A percentile compares a stretch with the other conserved stretches of the same genome.
phyloP scores from a whole-genome alignment of 139 green algal species.

The Astrephomene gubernaculifera region DNA sequence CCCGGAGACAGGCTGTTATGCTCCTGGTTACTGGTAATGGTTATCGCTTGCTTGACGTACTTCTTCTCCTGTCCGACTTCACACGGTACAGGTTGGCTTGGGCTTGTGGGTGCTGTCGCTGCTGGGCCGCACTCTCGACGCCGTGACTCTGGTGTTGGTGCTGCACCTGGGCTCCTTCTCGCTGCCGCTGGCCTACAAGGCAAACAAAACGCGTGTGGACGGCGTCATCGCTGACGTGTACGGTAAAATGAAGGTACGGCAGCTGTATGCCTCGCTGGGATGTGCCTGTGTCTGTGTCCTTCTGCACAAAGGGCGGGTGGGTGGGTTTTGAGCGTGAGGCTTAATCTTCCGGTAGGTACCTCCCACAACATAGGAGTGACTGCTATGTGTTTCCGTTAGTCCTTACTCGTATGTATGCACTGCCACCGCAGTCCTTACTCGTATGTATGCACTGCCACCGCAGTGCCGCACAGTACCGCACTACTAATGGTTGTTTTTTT shows the following conservation, averaged over 20 bases:
- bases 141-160: conserved; percentile 42
- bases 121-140: conserved; percentile 23
- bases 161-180: conserved; percentile 46
- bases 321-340: not conserved
- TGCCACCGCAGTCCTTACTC: not conserved
- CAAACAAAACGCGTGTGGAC: conserved; percentile 8
- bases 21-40: too few relatives aligned
- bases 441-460: not conserved
- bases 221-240: not conserved
- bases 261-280: not conserved
- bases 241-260: conserved; percentile 3
- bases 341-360: not conserved
- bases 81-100: conserved; percentile 16
- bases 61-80: not conserved
- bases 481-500: too few relatives aligned
- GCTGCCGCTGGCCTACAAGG: conserved; percentile 14
- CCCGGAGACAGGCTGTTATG: too few relatives aligned
- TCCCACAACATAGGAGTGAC: not conserved
- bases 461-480: too few relatives aligned
- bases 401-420: too few relatives aligned
- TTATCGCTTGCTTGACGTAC: too few relatives aligned
- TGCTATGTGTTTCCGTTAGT: not conserved
- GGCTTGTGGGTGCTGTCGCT: conserved; percentile 41
- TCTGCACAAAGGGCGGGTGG: not conserved
- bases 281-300: not conserved